Evolutionary conservation across 2,329 filamentous ascomycete species (phyloP), one percentile per base, ranked within the genome.

Genomic region (Monosporascus sp.): DNA sequence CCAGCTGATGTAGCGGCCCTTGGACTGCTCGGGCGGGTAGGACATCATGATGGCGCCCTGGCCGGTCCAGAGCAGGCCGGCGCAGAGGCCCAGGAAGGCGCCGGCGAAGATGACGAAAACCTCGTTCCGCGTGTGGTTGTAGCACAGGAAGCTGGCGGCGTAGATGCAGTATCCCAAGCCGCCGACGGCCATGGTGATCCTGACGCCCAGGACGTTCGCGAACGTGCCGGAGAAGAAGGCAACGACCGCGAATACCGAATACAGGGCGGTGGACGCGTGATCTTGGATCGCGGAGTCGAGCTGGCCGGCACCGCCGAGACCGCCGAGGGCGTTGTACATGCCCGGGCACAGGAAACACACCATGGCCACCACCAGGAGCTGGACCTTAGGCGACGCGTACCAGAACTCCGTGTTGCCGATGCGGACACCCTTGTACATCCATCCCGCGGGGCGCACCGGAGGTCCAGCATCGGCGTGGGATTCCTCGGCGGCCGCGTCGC

Each of bases 31-130:
- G 20, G 81, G 77, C 2, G 91, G 91, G 69, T 96, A 96, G 41
- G 88, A 85, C 84, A 96, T 93, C 87, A 93, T 92, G 65, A 93
- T 89, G 55, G 88, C 85, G 55, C 89, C 89, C 72, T 93, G 89
- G 1, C 87, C 89, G 37, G 86, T 87, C 89, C 89, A 94, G 38
- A 94, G 77, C 40, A 93, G 77, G 66, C 87, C 89, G 47, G 89
- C 89, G 66, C 88, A 92, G 53, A 90, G 74, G 70, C 89, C 89
- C 47, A 92, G 82, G 56, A 90, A 78, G 17, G 85, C 86, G 60
- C 89, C 89, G 6, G 89, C 83, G 62, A 92, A 91, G 62, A 88
- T 82, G 66, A 86, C 84, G 72, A 90, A 92, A 55, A 85, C 86
- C 55, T 78, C 72, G 66, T 87, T 87, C 51, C 75, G 53, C 22